Percentiles rank a stretch among this genome's conserved stretches.
Conservation (phyloP, 176 grass and related monocot species). For the Zoysia pacifica region DNA sequence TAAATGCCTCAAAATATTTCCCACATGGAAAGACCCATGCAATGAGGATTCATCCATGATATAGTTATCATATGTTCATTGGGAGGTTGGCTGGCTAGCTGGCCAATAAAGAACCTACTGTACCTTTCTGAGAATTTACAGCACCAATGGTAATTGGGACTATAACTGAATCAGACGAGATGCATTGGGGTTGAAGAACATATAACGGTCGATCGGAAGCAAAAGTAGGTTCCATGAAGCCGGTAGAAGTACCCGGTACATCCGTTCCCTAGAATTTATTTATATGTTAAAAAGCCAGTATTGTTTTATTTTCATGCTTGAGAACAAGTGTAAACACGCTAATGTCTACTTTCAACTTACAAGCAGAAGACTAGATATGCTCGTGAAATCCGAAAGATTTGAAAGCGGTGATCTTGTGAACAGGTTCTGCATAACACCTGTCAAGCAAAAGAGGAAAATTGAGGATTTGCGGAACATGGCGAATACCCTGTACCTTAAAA, state of each 20-base stretch:
- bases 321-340: background rate
- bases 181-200: slow-evolving; percentile 51
- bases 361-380: slow-evolving; percentile 44
- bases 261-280: slow-evolving; percentile 51
- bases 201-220: slow-evolving; percentile 44
- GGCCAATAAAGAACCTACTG: background rate
- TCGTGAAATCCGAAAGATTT: slow-evolving; percentile 48
- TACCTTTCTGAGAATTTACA: slow-evolving; percentile 57
- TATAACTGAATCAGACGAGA: slow-evolving; percentile 33
- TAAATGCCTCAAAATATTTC: background rate
- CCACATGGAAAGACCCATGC: background rate
- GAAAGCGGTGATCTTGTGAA: slow-evolving; percentile 31
- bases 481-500: slow-evolving; percentile 11
- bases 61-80: background rate
- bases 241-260: slow-evolving; percentile 38
- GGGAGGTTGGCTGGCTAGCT: no score
- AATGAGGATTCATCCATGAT: background rate
- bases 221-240: slow-evolving; percentile 48
- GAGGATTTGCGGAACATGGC: slow-evolving; percentile 24
- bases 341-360: slow-evolving; percentile 46
- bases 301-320: background rate
- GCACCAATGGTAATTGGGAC: slow-evolving; percentile 20
- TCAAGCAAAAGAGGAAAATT: slow-evolving; percentile 34
- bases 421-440: slow-evolving; percentile 60
- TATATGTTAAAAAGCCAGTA: slow-evolving; percentile 22